These are phyloP conservation scores for Parasarocladium wereldwijsianum DNA, from an alignment of 2,329 filamentous ascomycete genomes.

Conservation along the genomic window DNA sequence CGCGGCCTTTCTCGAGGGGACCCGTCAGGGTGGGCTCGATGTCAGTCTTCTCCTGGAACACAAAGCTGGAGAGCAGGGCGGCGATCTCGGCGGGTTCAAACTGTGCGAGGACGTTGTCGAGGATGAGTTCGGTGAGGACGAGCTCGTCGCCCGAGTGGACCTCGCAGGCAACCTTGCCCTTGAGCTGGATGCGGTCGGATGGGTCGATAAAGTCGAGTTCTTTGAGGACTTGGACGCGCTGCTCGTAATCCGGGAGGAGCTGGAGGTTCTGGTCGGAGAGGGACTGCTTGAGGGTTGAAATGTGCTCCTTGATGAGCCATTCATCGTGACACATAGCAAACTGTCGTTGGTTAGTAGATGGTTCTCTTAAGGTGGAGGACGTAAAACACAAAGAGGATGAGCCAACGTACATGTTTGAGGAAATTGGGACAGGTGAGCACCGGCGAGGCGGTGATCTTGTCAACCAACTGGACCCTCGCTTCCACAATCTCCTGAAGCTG, in stretches of 20 bases:
- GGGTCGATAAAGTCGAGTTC: constrained; percentile 88
- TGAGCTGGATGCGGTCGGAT: constrained; percentile 75
- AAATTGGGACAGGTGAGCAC: constrained; percentile 64
- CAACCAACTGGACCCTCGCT: constrained; percentile 49
- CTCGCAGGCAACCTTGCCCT: constrained; percentile 96
- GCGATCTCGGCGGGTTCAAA: constrained; percentile 96
- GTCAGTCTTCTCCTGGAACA: constrained; percentile 95
- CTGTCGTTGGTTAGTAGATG: constrained; percentile 34
- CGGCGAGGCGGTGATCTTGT: constrained; percentile 46
- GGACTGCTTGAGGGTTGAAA: constrained; percentile 69
- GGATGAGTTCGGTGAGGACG: constrained; percentile 85
- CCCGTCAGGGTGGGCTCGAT: constrained; percentile 66
- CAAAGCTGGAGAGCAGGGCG: constrained; percentile 81
- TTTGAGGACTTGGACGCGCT: constrained; percentile 80
- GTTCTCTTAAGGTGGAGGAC: neutral
- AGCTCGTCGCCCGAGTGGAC: constrained; percentile 95
- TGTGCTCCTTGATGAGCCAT: constrained; percentile 92
- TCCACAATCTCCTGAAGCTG: constrained; percentile 66
- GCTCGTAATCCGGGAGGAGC: constrained; percentile 89
- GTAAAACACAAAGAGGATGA: neutral
- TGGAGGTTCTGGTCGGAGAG: constrained; percentile 96
- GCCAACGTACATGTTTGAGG: constrained; percentile 65
- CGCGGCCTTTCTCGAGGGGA: constrained; percentile 66
- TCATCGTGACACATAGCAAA: constrained; percentile 95
- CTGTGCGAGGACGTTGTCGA: constrained; percentile 90